Evolutionary conservation across 495 filamentous ascomycete species (phyloP).

Genomic region (Tuber brumale): DNA sequence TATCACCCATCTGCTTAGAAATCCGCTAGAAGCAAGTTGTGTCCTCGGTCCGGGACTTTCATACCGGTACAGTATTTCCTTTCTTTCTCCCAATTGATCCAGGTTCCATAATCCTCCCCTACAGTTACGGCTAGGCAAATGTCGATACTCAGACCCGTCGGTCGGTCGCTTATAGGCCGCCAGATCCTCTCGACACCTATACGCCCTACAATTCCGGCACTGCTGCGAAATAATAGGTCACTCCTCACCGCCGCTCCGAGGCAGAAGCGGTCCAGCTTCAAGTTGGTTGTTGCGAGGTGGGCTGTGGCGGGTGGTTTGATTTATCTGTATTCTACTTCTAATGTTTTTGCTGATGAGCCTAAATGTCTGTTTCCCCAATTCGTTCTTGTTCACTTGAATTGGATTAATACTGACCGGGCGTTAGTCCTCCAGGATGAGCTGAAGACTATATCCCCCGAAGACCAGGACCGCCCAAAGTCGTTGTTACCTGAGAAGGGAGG

Average conservation of each 20-base stretch:
- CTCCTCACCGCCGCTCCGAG: constrained; percentile 48
- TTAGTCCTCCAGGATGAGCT: constrained; percentile 15
- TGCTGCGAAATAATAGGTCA: not conserved
- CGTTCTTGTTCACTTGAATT: not conserved
- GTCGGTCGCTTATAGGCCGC: constrained; percentile 10
- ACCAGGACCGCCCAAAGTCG: constrained; percentile 23
- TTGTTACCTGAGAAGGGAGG: constrained; percentile 14
- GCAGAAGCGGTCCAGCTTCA: constrained; percentile 50
- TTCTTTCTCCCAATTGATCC: not conserved
- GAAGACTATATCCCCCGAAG: not conserved
- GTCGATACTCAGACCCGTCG: not conserved
- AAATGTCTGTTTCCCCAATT: constrained; percentile 52
- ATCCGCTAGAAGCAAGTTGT: not conserved
- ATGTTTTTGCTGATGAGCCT: constrained; percentile 76
- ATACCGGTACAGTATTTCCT: not conserved
- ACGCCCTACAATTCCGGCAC: not conserved
- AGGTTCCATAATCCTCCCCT: not conserved
- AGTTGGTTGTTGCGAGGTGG: constrained; percentile 64
- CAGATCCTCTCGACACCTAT: constrained; percentile 2
- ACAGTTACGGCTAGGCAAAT: not conserved
- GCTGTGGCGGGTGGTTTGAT: constrained; percentile 68
- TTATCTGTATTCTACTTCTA: constrained; percentile 90
- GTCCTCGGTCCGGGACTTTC: not conserved
- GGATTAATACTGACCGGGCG: not conserved
- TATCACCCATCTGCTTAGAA: not conserved